Evolutionary conservation across 371 early-diverging fungal genomes (phyloP).

Genomic region (Syncephalastrum monosporum): DNA sequence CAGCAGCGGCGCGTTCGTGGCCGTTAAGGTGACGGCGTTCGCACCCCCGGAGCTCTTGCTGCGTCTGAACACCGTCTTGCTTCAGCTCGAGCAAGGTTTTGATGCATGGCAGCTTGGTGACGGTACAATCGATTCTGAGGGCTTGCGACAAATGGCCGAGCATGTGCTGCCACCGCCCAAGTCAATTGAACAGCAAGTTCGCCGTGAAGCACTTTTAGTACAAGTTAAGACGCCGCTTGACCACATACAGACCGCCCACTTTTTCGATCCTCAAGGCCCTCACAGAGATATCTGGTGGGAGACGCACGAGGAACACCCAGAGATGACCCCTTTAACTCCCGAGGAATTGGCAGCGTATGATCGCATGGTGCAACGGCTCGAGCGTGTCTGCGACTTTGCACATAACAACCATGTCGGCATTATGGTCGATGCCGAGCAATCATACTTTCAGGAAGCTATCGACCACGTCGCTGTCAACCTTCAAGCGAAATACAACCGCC

Average conservation of each 20-base stretch:
- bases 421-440: constrained; percentile 95
- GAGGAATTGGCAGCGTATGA: constrained; percentile 76
- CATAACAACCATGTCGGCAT: constrained; percentile 64
- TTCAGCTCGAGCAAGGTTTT: constrained; percentile 39
- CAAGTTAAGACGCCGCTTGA: constrained; percentile 19
- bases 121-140: constrained; percentile 26
- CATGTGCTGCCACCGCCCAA: constrained; percentile 24
- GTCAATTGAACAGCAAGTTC: constrained; percentile 15
- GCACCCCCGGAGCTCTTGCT: constrained; percentile 74
- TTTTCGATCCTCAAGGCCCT: constrained; percentile 35
- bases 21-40: constrained; percentile 90
- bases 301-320: constrained; percentile 1
- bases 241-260: constrained; percentile 27
- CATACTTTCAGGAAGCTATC: constrained; percentile 92
- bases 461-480: constrained; percentile 78
- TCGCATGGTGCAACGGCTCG: constrained; percentile 63
- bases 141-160: constrained; percentile 23
- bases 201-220: constrained; percentile 21
- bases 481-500: constrained; percentile 64
- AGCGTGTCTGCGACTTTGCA: constrained; percentile 66
- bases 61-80: constrained; percentile 63
- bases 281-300: constrained; percentile 43
- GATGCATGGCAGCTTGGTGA: constrained; percentile 24
- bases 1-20: constrained; percentile 56
- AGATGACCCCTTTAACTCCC: constrained; percentile 16